Conservation (phyloP, 2,329 filamentous ascomycete genomes). For the Nemania sp. region DNA sequence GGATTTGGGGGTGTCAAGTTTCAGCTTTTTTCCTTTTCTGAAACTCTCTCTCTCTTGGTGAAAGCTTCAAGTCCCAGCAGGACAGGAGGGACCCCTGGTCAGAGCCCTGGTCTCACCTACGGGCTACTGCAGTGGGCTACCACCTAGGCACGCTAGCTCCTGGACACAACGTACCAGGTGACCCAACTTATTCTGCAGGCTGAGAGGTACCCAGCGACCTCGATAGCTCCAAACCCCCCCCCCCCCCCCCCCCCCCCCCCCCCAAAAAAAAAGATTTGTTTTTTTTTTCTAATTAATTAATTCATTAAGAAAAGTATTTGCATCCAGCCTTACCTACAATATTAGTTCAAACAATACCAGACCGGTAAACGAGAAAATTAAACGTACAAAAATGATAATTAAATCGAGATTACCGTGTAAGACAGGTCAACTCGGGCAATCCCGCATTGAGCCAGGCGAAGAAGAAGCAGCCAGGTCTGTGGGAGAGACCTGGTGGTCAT, state of each 20-base stretch:
- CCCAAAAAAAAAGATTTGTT: too few species aligned
- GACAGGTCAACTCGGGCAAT: slow-evolving; percentile 1
- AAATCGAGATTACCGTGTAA: too few species aligned
- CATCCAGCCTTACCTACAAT: too few species aligned
- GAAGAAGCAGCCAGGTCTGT: neutral
- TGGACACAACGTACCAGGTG: slow-evolving; percentile 6
- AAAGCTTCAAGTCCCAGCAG: slow-evolving; percentile 30
- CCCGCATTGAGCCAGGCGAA: neutral
- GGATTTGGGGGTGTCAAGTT: slow-evolving; percentile 22
- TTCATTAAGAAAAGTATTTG: too few species aligned
- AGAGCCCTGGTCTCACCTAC: slow-evolving; percentile 20
- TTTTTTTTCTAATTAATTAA: too few species aligned
- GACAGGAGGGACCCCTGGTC: too few species aligned
- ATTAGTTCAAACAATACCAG: too few species aligned
- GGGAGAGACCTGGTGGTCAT: neutral
- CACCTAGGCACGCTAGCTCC: slow-evolving; percentile 4
- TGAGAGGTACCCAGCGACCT: neutral
- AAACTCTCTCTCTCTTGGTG: slow-evolving; percentile 40
- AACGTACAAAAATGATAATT: neutral
- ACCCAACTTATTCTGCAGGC: slow-evolving; percentile 3
- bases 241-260: too few species aligned
- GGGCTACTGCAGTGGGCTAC: neutral
- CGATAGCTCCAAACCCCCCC: too few species aligned
- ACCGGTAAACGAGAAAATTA: too few species aligned
- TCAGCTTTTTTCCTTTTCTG: slow-evolving; percentile 39